Conservation (phyloP, 2,329 filamentous ascomycete genomes). For the Aspergillus ruber region DNA sequence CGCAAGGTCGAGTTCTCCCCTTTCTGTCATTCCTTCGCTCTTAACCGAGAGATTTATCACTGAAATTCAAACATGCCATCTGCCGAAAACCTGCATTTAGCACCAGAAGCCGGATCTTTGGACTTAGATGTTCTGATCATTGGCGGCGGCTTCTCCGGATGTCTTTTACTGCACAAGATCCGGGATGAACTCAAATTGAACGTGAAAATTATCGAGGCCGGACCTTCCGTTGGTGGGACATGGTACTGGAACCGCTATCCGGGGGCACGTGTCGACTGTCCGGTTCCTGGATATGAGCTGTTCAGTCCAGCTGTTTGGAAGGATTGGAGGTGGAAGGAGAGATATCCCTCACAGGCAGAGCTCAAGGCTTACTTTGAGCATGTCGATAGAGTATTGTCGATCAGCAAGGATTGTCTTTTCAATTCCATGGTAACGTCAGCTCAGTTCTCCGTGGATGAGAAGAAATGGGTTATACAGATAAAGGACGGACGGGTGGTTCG, state of each 20-base stretch:
- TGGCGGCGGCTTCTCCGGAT: constrained; percentile 5
- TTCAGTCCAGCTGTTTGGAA: constrained; percentile 45
- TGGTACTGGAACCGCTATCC: constrained; percentile 21
- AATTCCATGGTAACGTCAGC: constrained; percentile 1
- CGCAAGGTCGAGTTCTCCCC: too few species aligned
- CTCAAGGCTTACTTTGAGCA: not conserved
- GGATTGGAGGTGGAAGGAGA: constrained; percentile 29
- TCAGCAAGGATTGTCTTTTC: constrained; percentile 3
- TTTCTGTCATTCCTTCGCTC: too few species aligned
- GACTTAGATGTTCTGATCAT: constrained; percentile 3
- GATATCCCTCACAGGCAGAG: not conserved
- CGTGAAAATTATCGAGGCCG: constrained; percentile 30
- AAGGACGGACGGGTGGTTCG: not conserved
- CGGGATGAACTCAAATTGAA: constrained; percentile 24
- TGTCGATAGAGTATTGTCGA: not conserved
- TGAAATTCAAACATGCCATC: too few species aligned
- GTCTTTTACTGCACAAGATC: constrained; percentile 7
- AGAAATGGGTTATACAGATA: constrained; percentile 1
- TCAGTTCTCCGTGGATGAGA: not conserved
- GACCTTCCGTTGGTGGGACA: constrained; percentile 13
- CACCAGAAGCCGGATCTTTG: not conserved
- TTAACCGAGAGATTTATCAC: too few species aligned
- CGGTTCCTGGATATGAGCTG: constrained; percentile 50
- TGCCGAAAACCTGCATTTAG: too few species aligned
- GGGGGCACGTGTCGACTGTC: constrained; percentile 43